phyloP scores from a whole-genome alignment of 2,329 filamentous ascomycete species.

The Aureobasidium mangrovei region DNA sequence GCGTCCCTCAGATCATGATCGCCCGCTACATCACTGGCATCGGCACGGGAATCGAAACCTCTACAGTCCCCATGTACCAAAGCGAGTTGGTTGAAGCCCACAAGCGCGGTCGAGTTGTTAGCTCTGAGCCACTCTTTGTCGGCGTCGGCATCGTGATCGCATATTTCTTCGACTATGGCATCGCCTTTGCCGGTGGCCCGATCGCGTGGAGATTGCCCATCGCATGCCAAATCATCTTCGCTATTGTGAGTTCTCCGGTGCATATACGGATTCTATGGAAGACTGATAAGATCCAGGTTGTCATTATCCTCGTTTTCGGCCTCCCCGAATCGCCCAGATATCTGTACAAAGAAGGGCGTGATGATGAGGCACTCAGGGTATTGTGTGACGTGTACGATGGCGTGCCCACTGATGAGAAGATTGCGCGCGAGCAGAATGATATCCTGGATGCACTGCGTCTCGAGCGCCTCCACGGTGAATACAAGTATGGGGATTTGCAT shows the following conservation, averaged over 20 bases:
- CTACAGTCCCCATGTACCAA: constrained; percentile 37
- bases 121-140: constrained; percentile 28
- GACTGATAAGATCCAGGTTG: constrained; percentile 21
- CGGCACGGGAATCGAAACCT: constrained; percentile 38
- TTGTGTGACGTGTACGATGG: constrained; percentile 28
- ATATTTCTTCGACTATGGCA: constrained; percentile 30
- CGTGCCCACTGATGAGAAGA: constrained; percentile 22
- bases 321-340: constrained; percentile 33
- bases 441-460: constrained; percentile 30
- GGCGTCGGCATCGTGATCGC: constrained; percentile 28
- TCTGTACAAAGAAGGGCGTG: constrained; percentile 27
- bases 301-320: constrained; percentile 33
- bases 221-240: constrained; percentile 38
- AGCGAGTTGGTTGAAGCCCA: constrained; percentile 27
- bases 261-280: not conserved
- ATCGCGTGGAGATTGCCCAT: constrained; percentile 41
- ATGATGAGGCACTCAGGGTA: constrained; percentile 27
- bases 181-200: constrained; percentile 33
- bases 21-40: constrained; percentile 41
- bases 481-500: constrained; percentile 16
- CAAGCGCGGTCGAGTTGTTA: constrained; percentile 27
- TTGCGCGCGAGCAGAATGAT: constrained; percentile 25
- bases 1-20: constrained; percentile 37
- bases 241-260: constrained; percentile 21
- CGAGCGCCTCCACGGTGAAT: constrained; percentile 31